Base-by-base conservation (phyloP, 192 early-diverging fungal species). In the Podila minutissima region DNA sequence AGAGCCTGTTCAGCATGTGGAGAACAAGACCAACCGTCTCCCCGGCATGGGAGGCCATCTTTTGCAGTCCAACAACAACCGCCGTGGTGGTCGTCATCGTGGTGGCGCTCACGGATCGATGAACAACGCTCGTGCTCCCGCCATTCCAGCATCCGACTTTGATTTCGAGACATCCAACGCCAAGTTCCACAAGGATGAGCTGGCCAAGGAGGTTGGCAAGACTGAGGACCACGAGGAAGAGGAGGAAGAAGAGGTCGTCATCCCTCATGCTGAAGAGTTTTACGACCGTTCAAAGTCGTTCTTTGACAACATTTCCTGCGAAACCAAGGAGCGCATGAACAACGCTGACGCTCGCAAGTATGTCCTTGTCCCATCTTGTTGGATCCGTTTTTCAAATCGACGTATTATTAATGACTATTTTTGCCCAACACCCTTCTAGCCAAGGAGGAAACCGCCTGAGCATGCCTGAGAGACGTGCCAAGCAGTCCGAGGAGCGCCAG, bases 271-370 rank as follows among this genome's bases (percentile, higher is more conserved):
- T 9, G 75, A 91, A 19, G 74, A 64, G 10, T 94, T 92, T 69
- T 98, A 99, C 82, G 85, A 92, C 69, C 94, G 93, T 66, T 90
- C 88, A 24, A 86, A 86, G 66, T 93, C 92, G 35, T 99, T 99
- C 87, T 99, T 99, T 89, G 97, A 98, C 82, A 94, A 98, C 83
- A 97, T 99, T 81, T 97, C 97, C 49, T 97, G 96, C 81, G 97
- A 99, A 81, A 89, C 92, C 35, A 97, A 96, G 84, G 95, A 97
- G 74, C 89, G 93, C 12, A 83, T 89, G 61, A 93, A 93, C 75
- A 83, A 87, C 66, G 77, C 72, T 20, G 77, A 79, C 2, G 85
- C 82, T 38, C 89, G 84, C 65, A 72, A 84, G 91, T 92, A 78
- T 17, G 84, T 72, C 12, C 31, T 22, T 38, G 67, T 4, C 15